Evolutionary conservation across 257 asterid genomes (phyloP), one percentile per base, ranked within the genome.

Genomic region (Datura wrightii): DNA sequence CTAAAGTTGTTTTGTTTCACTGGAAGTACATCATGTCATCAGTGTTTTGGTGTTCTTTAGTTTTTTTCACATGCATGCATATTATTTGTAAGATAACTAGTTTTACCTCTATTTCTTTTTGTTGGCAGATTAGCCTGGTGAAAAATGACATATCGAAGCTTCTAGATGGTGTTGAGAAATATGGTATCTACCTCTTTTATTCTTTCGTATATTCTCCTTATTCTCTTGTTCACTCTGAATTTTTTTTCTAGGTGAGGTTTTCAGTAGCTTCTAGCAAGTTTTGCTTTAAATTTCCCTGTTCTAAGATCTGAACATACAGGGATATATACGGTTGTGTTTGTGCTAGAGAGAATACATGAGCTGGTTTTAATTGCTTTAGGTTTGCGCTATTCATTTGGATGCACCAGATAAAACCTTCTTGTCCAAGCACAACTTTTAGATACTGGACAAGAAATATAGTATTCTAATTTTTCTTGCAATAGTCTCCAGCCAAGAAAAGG

Each of bases 161-260:
- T 83, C 94, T 96, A 88, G 98, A 96, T 79, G 95, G 94, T 65
- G 82, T 89, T 87, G 97, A 93, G 90, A 93, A 81, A 93, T 93
- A 94, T 65, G 99, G 98, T 96, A 90, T 44, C 88, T 71, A 56
- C 52, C 82, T 60, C 41, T 41, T 13, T 48, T 46, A 10, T 72
- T 72, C 80, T 46, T 72, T 19, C 11, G 1, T 46, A 19, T 72
- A n/a, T 46, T 72, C 13, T 72, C 58, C 80, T 72, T 46, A 46
- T 31, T 46, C 59, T 72, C 59, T n/a, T 46, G 80, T 72, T 72
- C 80, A 19, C 58, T 46, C 56, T 5, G 34, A 10, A 9, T 5
- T 6, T 44, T 71, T 48, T 44, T 72, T 19, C n/a, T 72, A 3
- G 59, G 31, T 37, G 76, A 67, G 50, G 39, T 19, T 72, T 48